Base-by-base conservation (phyloP, 1,284 basidiomycete genomes). In the Naganishia sp. region DNA sequence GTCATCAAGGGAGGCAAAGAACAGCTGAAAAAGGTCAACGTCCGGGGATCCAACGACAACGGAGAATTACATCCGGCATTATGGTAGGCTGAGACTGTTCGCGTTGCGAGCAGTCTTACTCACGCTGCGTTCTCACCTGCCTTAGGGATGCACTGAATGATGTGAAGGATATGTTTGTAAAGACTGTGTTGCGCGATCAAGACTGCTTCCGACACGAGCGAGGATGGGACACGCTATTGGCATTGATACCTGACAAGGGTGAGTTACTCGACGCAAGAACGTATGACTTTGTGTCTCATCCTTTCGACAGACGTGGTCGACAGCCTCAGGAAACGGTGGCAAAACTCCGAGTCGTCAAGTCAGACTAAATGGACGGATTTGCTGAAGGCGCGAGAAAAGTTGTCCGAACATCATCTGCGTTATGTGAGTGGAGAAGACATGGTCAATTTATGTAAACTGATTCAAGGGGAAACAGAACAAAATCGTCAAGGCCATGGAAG, bases 1-100 rank as follows among this genome's bases (percentile, higher is more conserved):
- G 88, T 98, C 11, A 83, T 97, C 70, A 89, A 88, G 72, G 88
- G 90, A 6, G 87, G 90, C 23, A 88, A 89, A 69, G 89, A 93
- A 74, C 87, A 88, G 81, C 84, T 82, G 55, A 95, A 93, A 80
- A 92, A 90, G 79, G 87, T 96, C 46, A 90, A 93, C 73, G 85
- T 80, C 6, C 83, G 89, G 36, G 68, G 75, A 75, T 59, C 68
- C 69, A 72, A 39, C 72, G 75, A 50, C 39, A 65, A 83, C 31
- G 77, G 80, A 46, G 76, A 82, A 18, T 77, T 93, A 31, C 89
- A 93, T 63, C 89, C 91, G 9, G 84, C 86, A 1, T 75, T 96
- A 42, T 78, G 82, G 88, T 90, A 72, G 72, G 87, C 84, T 23
- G 28, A 44, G 11, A 44, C 45, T 10, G 42, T 10, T 18, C 16